Evolutionary conservation across 169 alveolate genomes (phyloP), one percentile per base, ranked within the genome.

Genomic region (Pseudocohnilembus persalinus): DNA sequence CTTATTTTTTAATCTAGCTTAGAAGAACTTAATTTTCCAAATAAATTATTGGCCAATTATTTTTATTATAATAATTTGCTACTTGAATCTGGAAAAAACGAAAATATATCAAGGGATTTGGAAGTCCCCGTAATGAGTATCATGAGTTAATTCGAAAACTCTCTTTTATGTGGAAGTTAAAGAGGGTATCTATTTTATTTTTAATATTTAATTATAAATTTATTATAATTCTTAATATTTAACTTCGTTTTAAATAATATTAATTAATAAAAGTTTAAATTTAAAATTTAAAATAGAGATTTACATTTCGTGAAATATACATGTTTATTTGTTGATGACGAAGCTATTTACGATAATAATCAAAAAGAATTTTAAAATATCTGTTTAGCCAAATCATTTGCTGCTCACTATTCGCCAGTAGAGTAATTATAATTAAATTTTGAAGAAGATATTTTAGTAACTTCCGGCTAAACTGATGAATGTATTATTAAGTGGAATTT

Each of bases 401-500:
- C 96, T 29, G 97, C 94, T 4, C 97, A 91, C 85, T 81, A 92
- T 1, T 91, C 95, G 1, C 85, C 84, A 88, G 89, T 95, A 4
- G 76, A 84, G 73, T 81, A 91, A 35, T 85, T 90, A 0, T 94
- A 90, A 80, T 73, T 84, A 33, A 88, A 88, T 82, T 88, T 89
- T 49, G 93, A 95, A 73, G 83, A 83, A 25, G 81, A 82, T 49
- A 74, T 76, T 82, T 72, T 95, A 25, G 84, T 93, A 63, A 84
- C 96, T 31, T 76, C 91, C 63, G 91, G 94, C 24, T 75, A 88
- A 27, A 85, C 88, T 29, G 97, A 95, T 82, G 92, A 95, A 88
- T 92, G 96, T 77, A 93, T 95, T 0, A 86, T 95, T 83, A 89
- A 95, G 84, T 95, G 96, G 96, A 88, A 88, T 81, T 88, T 95